Conservation (phyloP, 768 basidiomycete species). For the Lentinula boryana region DNA sequence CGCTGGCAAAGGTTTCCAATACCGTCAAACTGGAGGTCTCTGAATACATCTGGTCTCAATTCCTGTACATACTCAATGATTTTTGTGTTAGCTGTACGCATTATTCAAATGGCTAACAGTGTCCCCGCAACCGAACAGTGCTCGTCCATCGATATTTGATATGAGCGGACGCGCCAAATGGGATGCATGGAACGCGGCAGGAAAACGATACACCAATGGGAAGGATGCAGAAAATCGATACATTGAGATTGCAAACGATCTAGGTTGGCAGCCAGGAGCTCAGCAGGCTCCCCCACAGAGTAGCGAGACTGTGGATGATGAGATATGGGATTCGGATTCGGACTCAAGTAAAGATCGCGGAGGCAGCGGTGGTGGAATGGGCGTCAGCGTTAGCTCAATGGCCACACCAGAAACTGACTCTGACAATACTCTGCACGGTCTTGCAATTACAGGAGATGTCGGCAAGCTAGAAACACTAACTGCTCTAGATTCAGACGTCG, state of each 20-base stretch:
- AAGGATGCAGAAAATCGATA: conserved; percentile 59
- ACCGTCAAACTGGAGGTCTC: conserved; percentile 71
- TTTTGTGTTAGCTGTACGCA: conserved; percentile 65
- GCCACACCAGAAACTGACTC: conserved; percentile 25
- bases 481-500: conserved; percentile 28
- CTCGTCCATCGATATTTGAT: conserved; percentile 74
- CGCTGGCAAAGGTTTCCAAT: conserved; percentile 50
- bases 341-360: conserved; percentile 22
- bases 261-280: conserved; percentile 59
- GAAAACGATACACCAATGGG: conserved; percentile 38
- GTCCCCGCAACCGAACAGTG: conserved; percentile 41
- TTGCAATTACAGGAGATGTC: conserved; percentile 57
- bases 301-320: conserved; percentile 18
- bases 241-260: conserved; percentile 54
- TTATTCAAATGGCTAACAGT: conserved; percentile 74
- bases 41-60: conserved; percentile 6
- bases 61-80: conserved; percentile 16
- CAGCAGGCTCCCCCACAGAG: conserved; percentile 5
- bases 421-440: conserved; percentile 47
- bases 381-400: conserved; percentile 59
- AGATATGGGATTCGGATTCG: conserved; percentile 42
- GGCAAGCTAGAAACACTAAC: conserved; percentile 39
- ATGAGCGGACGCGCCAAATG: conserved; percentile 78
- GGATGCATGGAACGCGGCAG: conserved; percentile 69
- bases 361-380: conserved; percentile 43